These are phyloP conservation scores for Hygrocybe punicea DNA, from an alignment of 768 basidiomycete species.

Conservation along the genomic window DNA sequence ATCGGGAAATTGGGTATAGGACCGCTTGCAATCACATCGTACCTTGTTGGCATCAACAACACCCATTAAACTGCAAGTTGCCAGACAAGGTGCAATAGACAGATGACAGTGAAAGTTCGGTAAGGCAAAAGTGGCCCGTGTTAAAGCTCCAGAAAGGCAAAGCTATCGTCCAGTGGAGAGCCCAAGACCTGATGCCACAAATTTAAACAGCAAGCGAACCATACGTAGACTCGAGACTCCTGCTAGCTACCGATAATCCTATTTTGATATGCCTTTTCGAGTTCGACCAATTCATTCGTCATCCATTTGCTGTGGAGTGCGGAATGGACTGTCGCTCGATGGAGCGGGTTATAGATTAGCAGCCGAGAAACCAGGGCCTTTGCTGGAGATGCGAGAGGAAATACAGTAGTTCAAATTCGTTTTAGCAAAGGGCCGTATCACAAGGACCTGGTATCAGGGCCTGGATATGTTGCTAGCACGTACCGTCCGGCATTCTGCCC, in stretches of 20 bases:
- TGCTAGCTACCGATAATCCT: constrained; percentile 37
- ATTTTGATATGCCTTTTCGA: constrained; percentile 58
- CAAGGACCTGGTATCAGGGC: neutral
- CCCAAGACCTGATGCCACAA: too few relatives aligned
- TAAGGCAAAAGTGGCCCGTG: too few relatives aligned
- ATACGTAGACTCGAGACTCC: neutral
- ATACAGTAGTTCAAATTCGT: neutral
- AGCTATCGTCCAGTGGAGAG: too few relatives aligned
- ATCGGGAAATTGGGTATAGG: too few relatives aligned
- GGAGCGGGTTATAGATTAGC: constrained; percentile 52
- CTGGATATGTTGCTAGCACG: constrained; percentile 8
- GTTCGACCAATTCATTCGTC: constrained; percentile 51
- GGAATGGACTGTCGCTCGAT: constrained; percentile 59
- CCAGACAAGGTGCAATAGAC: too few relatives aligned
- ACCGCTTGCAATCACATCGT: too few relatives aligned
- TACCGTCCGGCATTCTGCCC: constrained; percentile 58
- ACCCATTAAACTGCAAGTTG: too few relatives aligned
- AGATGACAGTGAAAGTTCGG: too few relatives aligned
- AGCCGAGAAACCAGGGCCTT: constrained; percentile 56
- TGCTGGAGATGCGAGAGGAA: constrained; percentile 39
- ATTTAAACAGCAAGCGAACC: too few relatives aligned
- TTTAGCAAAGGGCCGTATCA: neutral
- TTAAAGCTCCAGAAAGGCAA: too few relatives aligned
- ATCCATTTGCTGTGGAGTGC: constrained; percentile 72
- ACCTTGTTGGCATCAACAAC: too few relatives aligned